phyloP scores from a whole-genome alignment of 176 grass and related monocot species.

The Otatea glauca region DNA sequence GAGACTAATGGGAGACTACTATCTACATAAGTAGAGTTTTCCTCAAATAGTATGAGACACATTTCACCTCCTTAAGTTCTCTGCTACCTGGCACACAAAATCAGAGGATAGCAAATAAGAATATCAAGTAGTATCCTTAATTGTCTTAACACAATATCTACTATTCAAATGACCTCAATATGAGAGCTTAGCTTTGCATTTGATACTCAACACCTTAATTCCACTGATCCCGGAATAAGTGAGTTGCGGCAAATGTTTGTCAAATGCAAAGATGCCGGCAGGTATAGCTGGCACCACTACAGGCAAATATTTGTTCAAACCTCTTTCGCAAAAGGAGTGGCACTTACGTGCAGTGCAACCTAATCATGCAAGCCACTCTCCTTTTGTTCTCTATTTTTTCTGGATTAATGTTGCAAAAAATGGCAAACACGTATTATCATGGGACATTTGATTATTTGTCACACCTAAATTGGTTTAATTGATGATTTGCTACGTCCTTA shows the following conservation, averaged over 20 bases:
- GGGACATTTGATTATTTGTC: too few relatives aligned
- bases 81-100: neutral
- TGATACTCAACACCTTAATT: slow-evolving; percentile 8
- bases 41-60: slow-evolving; percentile 9
- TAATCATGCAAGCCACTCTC: neutral
- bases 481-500: too few relatives aligned
- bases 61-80: neutral
- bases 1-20: slow-evolving; percentile 4
- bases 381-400: slow-evolving; percentile 3
- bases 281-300: neutral
- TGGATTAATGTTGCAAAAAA: slow-evolving; percentile 25
- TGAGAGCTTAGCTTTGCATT: neutral
- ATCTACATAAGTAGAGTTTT: neutral
- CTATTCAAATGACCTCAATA: neutral
- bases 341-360: neutral
- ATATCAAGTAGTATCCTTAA: neutral
- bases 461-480: too few relatives aligned
- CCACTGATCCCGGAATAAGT: neutral
- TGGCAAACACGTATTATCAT: too few relatives aligned
- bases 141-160: neutral
- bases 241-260: slow-evolving; percentile 10
- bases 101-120: slow-evolving; percentile 11
- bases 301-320: neutral
- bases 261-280: neutral
- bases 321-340: slow-evolving; percentile 1